phyloP scores from a whole-genome alignment of 441 rosid species.

The Lagerstroemia fauriei region DNA sequence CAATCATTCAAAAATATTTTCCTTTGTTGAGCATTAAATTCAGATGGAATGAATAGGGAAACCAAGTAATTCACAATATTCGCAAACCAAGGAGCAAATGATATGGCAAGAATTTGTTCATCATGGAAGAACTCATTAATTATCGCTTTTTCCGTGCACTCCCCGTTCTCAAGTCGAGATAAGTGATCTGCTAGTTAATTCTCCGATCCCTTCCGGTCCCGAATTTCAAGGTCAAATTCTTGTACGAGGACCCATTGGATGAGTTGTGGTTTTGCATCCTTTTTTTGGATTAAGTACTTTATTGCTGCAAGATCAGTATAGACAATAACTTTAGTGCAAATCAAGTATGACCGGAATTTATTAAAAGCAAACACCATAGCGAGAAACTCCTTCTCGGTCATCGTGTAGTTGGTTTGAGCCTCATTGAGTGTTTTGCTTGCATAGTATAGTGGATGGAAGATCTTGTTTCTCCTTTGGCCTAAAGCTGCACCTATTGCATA shows the following conservation, averaged over 20 bases:
- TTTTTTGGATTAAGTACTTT: background rate
- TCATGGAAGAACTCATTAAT: background rate
- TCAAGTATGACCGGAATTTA: background rate
- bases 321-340: background rate
- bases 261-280: conserved; percentile 4
- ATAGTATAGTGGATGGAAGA: background rate
- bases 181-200: background rate
- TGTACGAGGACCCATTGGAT: background rate
- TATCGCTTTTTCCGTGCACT: too few species aligned
- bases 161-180: background rate
- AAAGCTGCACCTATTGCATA: background rate
- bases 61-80: background rate
- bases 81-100: background rate
- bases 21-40: background rate
- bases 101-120: background rate
- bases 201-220: background rate
- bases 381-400: background rate
- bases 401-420: background rate
- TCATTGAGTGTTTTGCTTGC: background rate
- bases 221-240: background rate
- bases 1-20: background rate
- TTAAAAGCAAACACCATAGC: background rate
- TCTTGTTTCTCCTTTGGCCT: background rate
- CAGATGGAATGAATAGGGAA: background rate
- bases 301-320: background rate